Base-by-base conservation (phyloP, 73 alveolate species). In the Stentor coeruleus region DNA sequence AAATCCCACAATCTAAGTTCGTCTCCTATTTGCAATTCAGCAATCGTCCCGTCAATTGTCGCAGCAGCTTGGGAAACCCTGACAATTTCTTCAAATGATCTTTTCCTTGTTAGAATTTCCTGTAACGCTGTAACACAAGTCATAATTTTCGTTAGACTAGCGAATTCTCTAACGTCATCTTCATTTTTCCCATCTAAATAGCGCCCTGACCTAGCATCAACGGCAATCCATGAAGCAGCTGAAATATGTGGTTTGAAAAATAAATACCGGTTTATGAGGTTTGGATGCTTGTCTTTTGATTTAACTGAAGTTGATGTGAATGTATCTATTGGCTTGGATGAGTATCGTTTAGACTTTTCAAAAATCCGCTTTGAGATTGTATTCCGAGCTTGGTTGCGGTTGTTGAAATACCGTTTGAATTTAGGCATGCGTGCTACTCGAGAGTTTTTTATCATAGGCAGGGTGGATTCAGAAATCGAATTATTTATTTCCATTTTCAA, bases 91-190 rank as follows among this genome's bases (percentile, higher is more conserved):
- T 88, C 84, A 83, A 85, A 36, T 87, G 73, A 39, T 89, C 79
- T 35, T 59, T 81, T 86, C 85, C 58, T 60, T 81, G 77, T 49
- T 74, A 30, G 30, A 91, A 60, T 37, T 76, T 60, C 26, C 88
- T 30, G 36, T 86, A 85, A 3, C 20, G 81, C 74, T 3, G 82
- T 91, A 76, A 74, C 76, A 4, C 87, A 66, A 3, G 97, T 91
- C 91, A 90, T 90, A 28, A 91, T 89, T 66, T 91, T 91, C 2
- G 97, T 91, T 35, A 91, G 79, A 60, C 95, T 89, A 1, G 97
- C 97, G 40, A 89, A 76, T 77, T 91, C 92, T 55, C 97, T 74
- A 3, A 55, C 76, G 20, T 82, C 87, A 35, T 90, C 58, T 38
- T 90, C 93, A 49, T 88, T 84, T 59, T 84, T 90, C 20, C 93